Evolutionary conservation across 805 yeast genomes (phyloP).

Genomic region (Diddensiella transvaalensis): DNA sequence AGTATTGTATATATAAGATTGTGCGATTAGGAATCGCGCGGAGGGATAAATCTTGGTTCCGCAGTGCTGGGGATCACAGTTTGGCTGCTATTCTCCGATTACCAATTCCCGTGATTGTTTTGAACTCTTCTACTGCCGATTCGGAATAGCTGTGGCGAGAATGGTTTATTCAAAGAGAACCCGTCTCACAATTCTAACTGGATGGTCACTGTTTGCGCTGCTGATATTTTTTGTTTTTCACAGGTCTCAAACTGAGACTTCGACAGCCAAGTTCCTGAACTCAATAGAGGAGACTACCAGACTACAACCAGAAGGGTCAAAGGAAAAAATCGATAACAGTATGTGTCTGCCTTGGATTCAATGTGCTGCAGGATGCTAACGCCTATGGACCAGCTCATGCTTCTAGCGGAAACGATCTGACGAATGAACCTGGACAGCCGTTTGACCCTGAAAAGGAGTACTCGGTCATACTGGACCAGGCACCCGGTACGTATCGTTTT

Average conservation of each 20-base stretch:
- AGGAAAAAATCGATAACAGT: constrained; percentile 1
- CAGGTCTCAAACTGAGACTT: constrained; percentile 25
- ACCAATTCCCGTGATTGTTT: no score
- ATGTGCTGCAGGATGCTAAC: constrained; percentile 28
- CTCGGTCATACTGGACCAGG: constrained; percentile 50
- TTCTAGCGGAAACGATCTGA: constrained; percentile 20
- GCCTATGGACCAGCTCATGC: constrained; percentile 36
- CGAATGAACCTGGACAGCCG: constrained; percentile 27
- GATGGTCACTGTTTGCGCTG: constrained; percentile 36
- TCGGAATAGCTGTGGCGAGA: no score
- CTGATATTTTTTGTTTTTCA: constrained; percentile 36
- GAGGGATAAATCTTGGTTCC: no score
- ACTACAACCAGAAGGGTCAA: constrained; percentile 12
- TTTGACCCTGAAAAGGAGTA: constrained; percentile 55
- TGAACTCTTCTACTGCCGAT: no score
- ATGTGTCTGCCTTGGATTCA: background rate
- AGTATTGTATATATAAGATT: no score
- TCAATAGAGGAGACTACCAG: constrained; percentile 18
- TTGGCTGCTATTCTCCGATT: no score
- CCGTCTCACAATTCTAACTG: constrained; percentile 41
- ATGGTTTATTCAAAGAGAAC: constrained; percentile 37
- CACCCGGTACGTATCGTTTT: constrained; percentile 59
- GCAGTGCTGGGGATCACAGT: no score
- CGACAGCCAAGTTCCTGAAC: constrained; percentile 12
- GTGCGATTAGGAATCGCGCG: no score